Evolutionary conservation across 768 basidiomycete species (phyloP).

Genomic region (Auricularia sp.): DNA sequence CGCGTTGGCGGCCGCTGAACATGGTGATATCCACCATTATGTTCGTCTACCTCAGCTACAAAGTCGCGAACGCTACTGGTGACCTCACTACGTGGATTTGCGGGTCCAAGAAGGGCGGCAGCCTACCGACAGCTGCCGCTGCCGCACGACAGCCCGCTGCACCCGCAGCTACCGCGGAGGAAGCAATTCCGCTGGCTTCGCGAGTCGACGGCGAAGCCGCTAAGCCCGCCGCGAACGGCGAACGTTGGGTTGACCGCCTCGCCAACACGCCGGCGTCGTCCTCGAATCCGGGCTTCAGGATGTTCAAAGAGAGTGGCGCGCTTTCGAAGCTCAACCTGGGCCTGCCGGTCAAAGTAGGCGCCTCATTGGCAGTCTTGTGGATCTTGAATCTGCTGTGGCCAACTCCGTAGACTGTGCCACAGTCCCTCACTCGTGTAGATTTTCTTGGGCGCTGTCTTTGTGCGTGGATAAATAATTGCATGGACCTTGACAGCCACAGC

Average conservation of each 20-base stretch:
- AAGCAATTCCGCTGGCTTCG: constrained; percentile 14
- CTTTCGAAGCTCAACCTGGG: constrained; percentile 29
- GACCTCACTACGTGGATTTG: constrained; percentile 57
- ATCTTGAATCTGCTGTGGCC: constrained; percentile 52
- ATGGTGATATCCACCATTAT: constrained; percentile 63
- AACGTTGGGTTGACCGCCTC: constrained; percentile 45
- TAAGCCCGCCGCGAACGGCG: constrained; percentile 26
- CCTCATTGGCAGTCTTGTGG: constrained; percentile 48
- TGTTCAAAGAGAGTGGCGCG: constrained; percentile 20
- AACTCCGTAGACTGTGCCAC: constrained; percentile 13
- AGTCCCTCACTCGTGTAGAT: constrained; percentile 12
- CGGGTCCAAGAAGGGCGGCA: constrained; percentile 2
- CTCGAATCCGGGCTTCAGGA: constrained; percentile 19
- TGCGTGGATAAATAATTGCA: too few relatives aligned
- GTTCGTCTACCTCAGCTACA: constrained; percentile 75
- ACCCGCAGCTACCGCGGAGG: constrained; percentile 22
- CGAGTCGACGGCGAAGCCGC: constrained; percentile 23
- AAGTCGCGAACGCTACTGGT: constrained; percentile 65
- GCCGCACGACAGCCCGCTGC: constrained; percentile 8
- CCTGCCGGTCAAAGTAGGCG: constrained; percentile 31
- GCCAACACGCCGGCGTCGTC: constrained; percentile 26
- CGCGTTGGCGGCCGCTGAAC: constrained; percentile 64
- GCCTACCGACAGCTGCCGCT: not conserved
- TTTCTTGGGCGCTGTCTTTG: constrained; percentile 14
- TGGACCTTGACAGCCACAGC: too few relatives aligned